Percentiles rank a stretch among this genome's conserved stretches.
Evolutionary conservation across 2,329 filamentous ascomycete species (phyloP).

Genomic region (Meredithiella fracta): DNA sequence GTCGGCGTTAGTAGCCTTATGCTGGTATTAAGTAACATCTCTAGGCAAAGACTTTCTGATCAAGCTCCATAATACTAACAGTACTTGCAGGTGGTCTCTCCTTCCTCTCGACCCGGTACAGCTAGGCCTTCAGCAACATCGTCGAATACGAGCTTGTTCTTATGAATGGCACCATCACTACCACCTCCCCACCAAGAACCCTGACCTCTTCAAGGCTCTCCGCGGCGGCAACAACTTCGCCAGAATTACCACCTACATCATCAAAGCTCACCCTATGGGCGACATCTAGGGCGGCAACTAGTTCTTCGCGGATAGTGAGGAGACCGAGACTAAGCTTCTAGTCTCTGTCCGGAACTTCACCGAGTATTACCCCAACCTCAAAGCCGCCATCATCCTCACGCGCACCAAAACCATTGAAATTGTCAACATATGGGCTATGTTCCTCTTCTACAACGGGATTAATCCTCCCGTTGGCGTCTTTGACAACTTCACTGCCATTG

Average conservation of each 20-base stretch:
- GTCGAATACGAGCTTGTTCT: slow-evolving; percentile 29
- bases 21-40: slow-evolving; percentile 18
- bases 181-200: slow-evolving; percentile 26
- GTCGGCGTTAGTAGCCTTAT: slow-evolving; percentile 21
- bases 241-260: slow-evolving; percentile 34
- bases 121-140: slow-evolving; percentile 31
- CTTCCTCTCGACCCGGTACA: slow-evolving; percentile 21
- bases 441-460: slow-evolving; percentile 46
- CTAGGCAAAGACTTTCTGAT: slow-evolving; percentile 2
- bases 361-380: slow-evolving; percentile 20
- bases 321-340: slow-evolving; percentile 14
- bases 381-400: slow-evolving; percentile 18
- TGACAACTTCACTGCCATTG: slow-evolving; percentile 22
- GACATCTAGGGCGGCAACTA: slow-evolving; percentile 22
- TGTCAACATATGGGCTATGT: slow-evolving; percentile 38
- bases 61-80: background rate
- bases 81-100: slow-evolving; percentile 13
- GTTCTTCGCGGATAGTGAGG: slow-evolving; percentile 16
- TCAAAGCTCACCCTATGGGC: slow-evolving; percentile 24
- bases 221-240: slow-evolving; percentile 40
- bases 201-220: slow-evolving; percentile 41
- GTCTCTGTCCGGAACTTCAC: slow-evolving; percentile 18
- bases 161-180: slow-evolving; percentile 27
- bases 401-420: slow-evolving; percentile 9
- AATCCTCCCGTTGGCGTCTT: slow-evolving; percentile 29